Evolutionary conservation across 106 monocot species (phyloP).

Genomic region (Hemerocallis citrina): DNA sequence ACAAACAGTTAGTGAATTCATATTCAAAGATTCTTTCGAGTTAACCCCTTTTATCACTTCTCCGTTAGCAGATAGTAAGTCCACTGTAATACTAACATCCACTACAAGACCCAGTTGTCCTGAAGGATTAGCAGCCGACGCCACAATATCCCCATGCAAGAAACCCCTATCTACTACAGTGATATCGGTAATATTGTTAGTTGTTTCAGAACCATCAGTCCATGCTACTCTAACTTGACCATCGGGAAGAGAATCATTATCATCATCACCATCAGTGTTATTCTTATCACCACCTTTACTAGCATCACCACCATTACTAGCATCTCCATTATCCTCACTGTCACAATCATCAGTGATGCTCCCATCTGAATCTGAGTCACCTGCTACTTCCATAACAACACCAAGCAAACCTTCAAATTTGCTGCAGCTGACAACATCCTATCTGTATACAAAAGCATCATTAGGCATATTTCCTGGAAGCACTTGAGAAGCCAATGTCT

Average conservation of each 20-base stretch:
- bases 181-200: constrained; percentile 42
- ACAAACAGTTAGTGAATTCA: too few species aligned
- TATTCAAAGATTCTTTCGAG: too few species aligned
- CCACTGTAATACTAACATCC: constrained; percentile 67
- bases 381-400: constrained; percentile 76
- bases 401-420: constrained; percentile 53
- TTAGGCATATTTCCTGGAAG: constrained; percentile 11
- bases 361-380: constrained; percentile 70
- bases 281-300: constrained; percentile 9
- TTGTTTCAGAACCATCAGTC: constrained; percentile 67
- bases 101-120: constrained; percentile 86
- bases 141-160: constrained; percentile 75
- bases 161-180: constrained; percentile 65
- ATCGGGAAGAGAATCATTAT: constrained; percentile 38
- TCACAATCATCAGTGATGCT: constrained; percentile 56
- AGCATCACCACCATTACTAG: constrained; percentile 4
- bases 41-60: constrained; percentile 49
- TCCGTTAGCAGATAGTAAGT: constrained; percentile 41
- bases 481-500: constrained; percentile 1
- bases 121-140: constrained; percentile 68
- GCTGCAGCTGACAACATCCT: constrained; percentile 71
- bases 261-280: constrained; percentile 13
- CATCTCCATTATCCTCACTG: constrained; percentile 27
- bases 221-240: constrained; percentile 71
- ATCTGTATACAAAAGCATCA: constrained; percentile 48